These are phyloP conservation scores for Neurospora sp. DNA, from an alignment of 2,329 filamentous ascomycete genomes.

Conservation along the genomic window DNA sequence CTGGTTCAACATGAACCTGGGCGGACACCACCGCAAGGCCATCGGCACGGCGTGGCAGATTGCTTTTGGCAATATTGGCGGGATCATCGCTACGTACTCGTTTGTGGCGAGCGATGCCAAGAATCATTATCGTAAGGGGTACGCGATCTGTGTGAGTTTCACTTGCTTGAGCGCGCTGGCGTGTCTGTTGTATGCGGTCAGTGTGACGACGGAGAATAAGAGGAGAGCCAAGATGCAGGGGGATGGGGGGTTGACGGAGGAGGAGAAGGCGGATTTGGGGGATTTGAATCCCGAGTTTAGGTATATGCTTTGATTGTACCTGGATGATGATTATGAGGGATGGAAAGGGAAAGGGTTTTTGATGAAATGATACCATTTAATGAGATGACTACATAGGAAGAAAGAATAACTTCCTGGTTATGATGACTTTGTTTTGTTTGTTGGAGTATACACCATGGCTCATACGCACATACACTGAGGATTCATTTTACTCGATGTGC, in stretches of 20 bases:
- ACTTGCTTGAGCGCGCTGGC: slow-evolving; percentile 55
- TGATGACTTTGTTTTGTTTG: background rate
- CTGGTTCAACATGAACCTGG: slow-evolving; percentile 75
- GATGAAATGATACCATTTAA: background rate
- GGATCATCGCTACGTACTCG: slow-evolving; percentile 62
- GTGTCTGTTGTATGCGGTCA: slow-evolving; percentile 46
- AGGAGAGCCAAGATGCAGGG: slow-evolving; percentile 36
- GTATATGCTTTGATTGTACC: slow-evolving; percentile 24
- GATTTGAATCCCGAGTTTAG: slow-evolving; percentile 28
- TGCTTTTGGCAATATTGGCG: slow-evolving; percentile 70
- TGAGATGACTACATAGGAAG: background rate
- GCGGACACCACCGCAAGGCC: slow-evolving; percentile 60
- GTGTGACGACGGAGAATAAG: slow-evolving; percentile 51
- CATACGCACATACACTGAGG: background rate
- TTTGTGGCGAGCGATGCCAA: slow-evolving; percentile 57
- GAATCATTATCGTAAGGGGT: slow-evolving; percentile 55
- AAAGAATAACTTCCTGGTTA: background rate
- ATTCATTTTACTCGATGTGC: no score
- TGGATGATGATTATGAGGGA: background rate
- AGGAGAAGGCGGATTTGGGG: slow-evolving; percentile 31
- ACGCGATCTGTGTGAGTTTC: slow-evolving; percentile 69
- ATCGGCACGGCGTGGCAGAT: slow-evolving; percentile 70
- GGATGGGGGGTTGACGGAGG: slow-evolving; percentile 21
- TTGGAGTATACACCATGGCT: background rate
- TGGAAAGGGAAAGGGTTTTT: background rate